phyloP scores from a whole-genome alignment of 176 grass and related monocot genomes.

The Bothriochloa decipiens region DNA sequence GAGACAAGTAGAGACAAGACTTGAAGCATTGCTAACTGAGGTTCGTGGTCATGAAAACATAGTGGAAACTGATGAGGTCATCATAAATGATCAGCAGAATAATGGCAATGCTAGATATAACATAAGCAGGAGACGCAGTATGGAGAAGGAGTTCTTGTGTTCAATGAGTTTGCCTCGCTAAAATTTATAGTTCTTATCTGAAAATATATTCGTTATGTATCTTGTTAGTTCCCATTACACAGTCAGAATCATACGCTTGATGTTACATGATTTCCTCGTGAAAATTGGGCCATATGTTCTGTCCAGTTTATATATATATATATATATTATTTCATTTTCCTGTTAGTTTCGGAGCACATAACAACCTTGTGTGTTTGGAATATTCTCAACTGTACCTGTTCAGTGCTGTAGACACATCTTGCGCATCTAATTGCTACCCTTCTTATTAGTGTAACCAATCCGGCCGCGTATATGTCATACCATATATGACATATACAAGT shows the following conservation, averaged over 20 bases:
- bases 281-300: not conserved
- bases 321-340: not conserved
- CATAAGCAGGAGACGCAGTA: not conserved
- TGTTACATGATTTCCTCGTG: not conserved
- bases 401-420: too few relatives aligned
- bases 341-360: too few relatives aligned
- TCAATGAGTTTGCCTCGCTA: slow-evolving; percentile 8
- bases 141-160: slow-evolving; percentile 11
- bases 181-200: not conserved
- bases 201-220: too few relatives aligned
- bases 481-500: too few relatives aligned
- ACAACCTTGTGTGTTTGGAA: too few relatives aligned
- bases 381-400: too few relatives aligned
- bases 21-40: not conserved
- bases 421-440: too few relatives aligned
- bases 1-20: slow-evolving; percentile 8
- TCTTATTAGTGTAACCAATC: too few relatives aligned
- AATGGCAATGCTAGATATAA: not conserved
- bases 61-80: not conserved
- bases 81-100: not conserved
- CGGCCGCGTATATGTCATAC: too few relatives aligned
- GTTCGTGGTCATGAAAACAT: not conserved
- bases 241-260: not conserved
- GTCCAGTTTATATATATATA: not conserved
- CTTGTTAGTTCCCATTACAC: not conserved